A percentile compares a stretch with the other conserved stretches of the same genome.
Conservation (phyloP, 2,329 filamentous ascomycete genomes). For the Cercospora berteroae region DNA sequence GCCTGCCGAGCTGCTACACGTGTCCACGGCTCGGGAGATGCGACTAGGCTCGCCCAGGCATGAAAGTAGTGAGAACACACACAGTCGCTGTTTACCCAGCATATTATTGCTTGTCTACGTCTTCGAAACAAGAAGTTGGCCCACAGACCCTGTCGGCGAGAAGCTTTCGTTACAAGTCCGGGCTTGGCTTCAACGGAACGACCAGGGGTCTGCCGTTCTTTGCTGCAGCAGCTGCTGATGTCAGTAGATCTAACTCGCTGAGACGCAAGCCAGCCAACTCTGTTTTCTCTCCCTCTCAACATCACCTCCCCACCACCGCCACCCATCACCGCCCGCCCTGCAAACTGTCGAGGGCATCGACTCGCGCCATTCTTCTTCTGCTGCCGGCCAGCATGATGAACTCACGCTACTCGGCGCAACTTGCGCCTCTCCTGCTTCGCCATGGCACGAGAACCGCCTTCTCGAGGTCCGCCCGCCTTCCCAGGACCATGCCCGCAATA, state of each 20-base stretch:
- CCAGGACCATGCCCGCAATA: slow-evolving; percentile 55
- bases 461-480: slow-evolving; percentile 44
- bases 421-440: slow-evolving; percentile 49
- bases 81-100: background rate
- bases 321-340: slow-evolving; percentile 2
- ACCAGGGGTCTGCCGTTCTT: background rate
- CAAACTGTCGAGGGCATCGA: slow-evolving; percentile 8
- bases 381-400: slow-evolving; percentile 46
- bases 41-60: background rate
- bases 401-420: slow-evolving; percentile 43
- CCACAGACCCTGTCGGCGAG: background rate
- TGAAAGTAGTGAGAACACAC: too few species aligned
- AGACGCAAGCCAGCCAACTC: slow-evolving; percentile 3
- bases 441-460: slow-evolving; percentile 45
- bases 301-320: slow-evolving; percentile 12
- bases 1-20: background rate
- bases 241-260: background rate
- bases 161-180: slow-evolving; percentile 1
- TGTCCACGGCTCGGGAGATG: background rate
- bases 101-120: background rate
- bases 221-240: background rate
- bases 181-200: background rate
- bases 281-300: slow-evolving; percentile 11
- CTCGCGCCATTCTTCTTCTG: slow-evolving; percentile 12
- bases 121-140: background rate